These are phyloP conservation scores for Raphanus hybrid DNA, from an alignment of 441 rosid species.

Conservation along the genomic window DNA sequence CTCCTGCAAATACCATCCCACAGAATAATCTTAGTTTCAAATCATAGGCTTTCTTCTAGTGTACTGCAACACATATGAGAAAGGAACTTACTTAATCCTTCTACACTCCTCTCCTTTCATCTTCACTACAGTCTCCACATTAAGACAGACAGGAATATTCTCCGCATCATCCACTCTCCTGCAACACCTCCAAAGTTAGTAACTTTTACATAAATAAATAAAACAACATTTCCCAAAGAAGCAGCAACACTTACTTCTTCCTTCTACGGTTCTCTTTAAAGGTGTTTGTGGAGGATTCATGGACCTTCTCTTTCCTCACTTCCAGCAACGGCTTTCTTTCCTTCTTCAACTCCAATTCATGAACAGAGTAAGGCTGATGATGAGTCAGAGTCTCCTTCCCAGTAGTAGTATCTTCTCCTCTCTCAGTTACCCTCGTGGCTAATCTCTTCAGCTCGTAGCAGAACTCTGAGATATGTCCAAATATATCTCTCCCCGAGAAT, in stretches of 20 bases:
- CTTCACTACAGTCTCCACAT: conserved; percentile 25
- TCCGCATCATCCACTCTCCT: conserved; percentile 51
- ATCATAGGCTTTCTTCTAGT: background rate
- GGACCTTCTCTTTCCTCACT: conserved; percentile 46
- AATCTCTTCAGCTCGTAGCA: conserved; percentile 82
- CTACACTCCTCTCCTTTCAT: conserved; percentile 47
- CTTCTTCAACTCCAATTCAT: background rate
- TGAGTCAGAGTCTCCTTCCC: conserved; percentile 40
- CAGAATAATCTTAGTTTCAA: background rate
- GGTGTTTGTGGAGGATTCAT: conserved; percentile 28
- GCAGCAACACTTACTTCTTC: conserved; percentile 47
- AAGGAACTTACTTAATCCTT: conserved; percentile 47
- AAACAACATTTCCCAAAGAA: background rate
- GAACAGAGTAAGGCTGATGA: conserved; percentile 39
- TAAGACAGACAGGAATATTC: conserved; percentile 39
- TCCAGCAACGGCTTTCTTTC: conserved; percentile 21
- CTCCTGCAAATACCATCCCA: conserved; percentile 33
- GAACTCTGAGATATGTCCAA: conserved; percentile 80
- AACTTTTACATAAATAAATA: background rate
- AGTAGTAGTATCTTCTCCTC: conserved; percentile 50
- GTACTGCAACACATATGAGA: too few species aligned
- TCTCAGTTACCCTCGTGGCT: conserved; percentile 69
- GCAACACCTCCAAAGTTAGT: conserved; percentile 8
- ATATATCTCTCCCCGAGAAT: conserved; percentile 74
- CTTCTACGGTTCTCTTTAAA: conserved; percentile 59